A percentile compares a stretch with the other conserved stretches of the same genome.
These are phyloP conservation scores for Pseudoneurospora amorphoporcata DNA, from an alignment of 495 filamentous ascomycete genomes.

Conservation along the genomic window DNA sequence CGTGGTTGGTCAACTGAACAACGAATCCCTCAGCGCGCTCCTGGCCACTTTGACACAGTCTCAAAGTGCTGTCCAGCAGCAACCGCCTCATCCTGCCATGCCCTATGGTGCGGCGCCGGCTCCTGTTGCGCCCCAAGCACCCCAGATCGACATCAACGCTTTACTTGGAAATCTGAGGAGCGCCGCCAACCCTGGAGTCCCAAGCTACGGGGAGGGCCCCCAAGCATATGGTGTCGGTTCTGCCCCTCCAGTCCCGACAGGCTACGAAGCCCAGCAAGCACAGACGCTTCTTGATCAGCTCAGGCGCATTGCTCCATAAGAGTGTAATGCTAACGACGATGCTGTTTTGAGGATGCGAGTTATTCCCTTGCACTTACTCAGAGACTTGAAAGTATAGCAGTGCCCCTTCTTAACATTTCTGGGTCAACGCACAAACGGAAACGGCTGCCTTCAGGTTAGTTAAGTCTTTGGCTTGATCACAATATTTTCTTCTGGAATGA, in stretches of 20 bases:
- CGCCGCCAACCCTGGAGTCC: neutral
- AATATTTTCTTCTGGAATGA: too few species aligned
- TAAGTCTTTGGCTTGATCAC: too few species aligned
- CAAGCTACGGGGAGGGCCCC: neutral
- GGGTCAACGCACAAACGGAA: too few species aligned
- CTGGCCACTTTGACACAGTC: constrained; percentile 45
- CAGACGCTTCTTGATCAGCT: neutral
- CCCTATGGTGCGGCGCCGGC: constrained; percentile 23
- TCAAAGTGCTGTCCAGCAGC: constrained; percentile 36
- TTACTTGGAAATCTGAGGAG: constrained; percentile 15
- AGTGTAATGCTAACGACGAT: neutral
- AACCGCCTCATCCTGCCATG: constrained; percentile 40
- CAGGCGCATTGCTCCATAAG: neutral
- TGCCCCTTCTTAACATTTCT: too few species aligned
- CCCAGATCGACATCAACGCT: constrained; percentile 19
- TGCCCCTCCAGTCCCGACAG: neutral
- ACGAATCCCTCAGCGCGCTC: constrained; percentile 60
- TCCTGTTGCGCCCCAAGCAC: constrained; percentile 19
- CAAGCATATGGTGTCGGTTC: neutral
- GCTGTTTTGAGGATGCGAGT: neutral
- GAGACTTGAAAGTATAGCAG: too few species aligned
- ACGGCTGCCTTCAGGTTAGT: too few species aligned
- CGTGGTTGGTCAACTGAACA: constrained; percentile 53
- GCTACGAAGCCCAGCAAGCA: neutral
- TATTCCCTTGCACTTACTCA: neutral